Percentiles rank a stretch among this genome's conserved stretches.
These are phyloP conservation scores for Pseudogymnoascus sp. DNA, from an alignment of 2,329 filamentous ascomycete species.

Conservation along the genomic window DNA sequence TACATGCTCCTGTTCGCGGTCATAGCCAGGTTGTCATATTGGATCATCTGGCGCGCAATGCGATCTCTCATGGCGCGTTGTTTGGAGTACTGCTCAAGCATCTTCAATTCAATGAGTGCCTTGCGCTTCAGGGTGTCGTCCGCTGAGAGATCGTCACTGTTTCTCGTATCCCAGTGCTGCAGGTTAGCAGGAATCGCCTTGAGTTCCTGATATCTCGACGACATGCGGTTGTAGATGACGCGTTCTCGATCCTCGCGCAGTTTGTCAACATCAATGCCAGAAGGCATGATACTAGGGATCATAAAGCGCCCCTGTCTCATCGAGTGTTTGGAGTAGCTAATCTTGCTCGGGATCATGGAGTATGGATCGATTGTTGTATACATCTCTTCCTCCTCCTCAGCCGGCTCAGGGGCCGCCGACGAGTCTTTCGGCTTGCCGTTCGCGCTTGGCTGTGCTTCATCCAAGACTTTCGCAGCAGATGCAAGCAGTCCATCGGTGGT, in stretches of 20 bases:
- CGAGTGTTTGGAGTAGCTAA: conserved; percentile 74
- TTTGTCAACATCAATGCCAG: conserved; percentile 80
- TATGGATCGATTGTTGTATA: conserved; percentile 46
- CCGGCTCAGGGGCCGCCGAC: conserved; percentile 22
- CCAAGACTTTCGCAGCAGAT: conserved; percentile 19
- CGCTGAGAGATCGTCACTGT: conserved; percentile 58
- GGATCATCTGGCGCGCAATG: conserved; percentile 84
- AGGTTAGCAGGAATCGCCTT: conserved; percentile 78
- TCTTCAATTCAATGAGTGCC: conserved; percentile 92
- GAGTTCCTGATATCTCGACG: conserved; percentile 73
- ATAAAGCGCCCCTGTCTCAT: conserved; percentile 67
- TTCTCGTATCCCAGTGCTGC: conserved; percentile 72
- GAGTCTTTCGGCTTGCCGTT: conserved; percentile 30
- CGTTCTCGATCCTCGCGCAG: conserved; percentile 79
- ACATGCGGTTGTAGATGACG: conserved; percentile 83
- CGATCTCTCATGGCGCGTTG: conserved; percentile 79
- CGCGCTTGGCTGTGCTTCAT: conserved; percentile 30
- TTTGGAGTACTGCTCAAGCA: conserved; percentile 76
- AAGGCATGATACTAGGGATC: conserved; percentile 80
- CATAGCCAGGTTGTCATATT: conserved; percentile 94
- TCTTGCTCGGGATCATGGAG: conserved; percentile 35
- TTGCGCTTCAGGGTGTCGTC: conserved; percentile 82
- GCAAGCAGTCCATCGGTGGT: conserved; percentile 8
- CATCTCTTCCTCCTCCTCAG: conserved; percentile 20
- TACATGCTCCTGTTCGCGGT: conserved; percentile 88